A percentile compares a stretch with the other conserved stretches of the same genome.
These are phyloP conservation scores for Lithospermum erythrorhizon DNA, from an alignment of 257 asterid genomes.

Conservation along the genomic window DNA sequence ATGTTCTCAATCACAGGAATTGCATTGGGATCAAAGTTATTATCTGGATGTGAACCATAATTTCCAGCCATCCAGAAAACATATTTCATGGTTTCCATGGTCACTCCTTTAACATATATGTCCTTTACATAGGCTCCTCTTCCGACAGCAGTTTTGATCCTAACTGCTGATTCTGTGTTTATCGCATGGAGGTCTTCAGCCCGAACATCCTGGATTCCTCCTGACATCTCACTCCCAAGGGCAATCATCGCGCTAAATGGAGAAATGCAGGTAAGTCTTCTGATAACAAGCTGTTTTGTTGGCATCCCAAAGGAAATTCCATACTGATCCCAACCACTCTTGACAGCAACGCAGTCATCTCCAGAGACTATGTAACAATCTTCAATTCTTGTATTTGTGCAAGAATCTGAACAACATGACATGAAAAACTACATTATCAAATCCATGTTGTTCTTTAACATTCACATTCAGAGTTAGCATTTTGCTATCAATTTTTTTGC, in stretches of 20 bases:
- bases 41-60: slow-evolving; percentile 82
- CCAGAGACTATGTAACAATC: slow-evolving; percentile 95
- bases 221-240: slow-evolving; percentile 95
- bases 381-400: slow-evolving; percentile 69
- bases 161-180: slow-evolving; percentile 70
- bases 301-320: slow-evolving; percentile 94
- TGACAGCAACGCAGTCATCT: slow-evolving; percentile 89
- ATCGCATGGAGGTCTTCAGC: slow-evolving; percentile 76
- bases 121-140: slow-evolving; percentile 88
- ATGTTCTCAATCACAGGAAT: slow-evolving; percentile 70
- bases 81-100: slow-evolving; percentile 86
- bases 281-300: slow-evolving; percentile 63
- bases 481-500: background rate
- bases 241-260: slow-evolving; percentile 85
- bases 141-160: slow-evolving; percentile 79
- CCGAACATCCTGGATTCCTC: slow-evolving; percentile 76
- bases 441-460: background rate
- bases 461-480: background rate
- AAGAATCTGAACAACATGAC: slow-evolving; percentile 43
- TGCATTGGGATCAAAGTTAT: slow-evolving; percentile 75
- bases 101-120: slow-evolving; percentile 56
- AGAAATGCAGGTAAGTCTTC: slow-evolving; percentile 78
- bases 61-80: slow-evolving; percentile 95
- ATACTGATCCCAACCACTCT: slow-evolving; percentile 97
- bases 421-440: background rate